phyloP scores from a whole-genome alignment of 805 yeast species.

The Nakazawaea ambrosiae region DNA sequence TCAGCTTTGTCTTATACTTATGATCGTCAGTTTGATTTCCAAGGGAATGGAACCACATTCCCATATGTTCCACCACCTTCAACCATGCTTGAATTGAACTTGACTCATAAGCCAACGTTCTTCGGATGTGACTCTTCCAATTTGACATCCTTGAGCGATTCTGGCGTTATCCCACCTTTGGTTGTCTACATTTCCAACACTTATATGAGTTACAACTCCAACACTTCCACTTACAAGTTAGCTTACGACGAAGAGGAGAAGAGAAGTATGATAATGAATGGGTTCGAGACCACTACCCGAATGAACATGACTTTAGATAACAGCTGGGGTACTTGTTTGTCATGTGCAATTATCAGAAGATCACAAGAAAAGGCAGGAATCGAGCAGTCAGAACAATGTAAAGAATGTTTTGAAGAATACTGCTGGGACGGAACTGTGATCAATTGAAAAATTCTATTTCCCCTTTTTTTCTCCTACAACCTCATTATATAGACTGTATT shows the following conservation, averaged over 20 bases:
- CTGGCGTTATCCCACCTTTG: constrained; percentile 38
- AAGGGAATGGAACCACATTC: constrained; percentile 16
- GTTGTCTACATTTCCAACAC: constrained; percentile 45
- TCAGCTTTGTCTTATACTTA: constrained; percentile 36
- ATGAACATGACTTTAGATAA: constrained; percentile 30
- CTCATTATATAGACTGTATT: no score
- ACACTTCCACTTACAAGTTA: constrained; percentile 53
- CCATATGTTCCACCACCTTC: constrained; percentile 29
- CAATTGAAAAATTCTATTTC: not conserved
- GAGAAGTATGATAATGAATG: constrained; percentile 39
- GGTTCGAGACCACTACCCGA: constrained; percentile 41
- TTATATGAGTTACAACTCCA: constrained; percentile 34
- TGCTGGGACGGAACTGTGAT: constrained; percentile 20
- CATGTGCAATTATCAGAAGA: constrained; percentile 50
- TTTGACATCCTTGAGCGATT: constrained; percentile 3
- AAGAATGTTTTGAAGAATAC: constrained; percentile 27
- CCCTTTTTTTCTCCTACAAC: not conserved
- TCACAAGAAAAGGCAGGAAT: constrained; percentile 33
- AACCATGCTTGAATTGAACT: constrained; percentile 15
- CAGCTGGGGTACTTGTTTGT: constrained; percentile 39
- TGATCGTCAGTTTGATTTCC: constrained; percentile 19
- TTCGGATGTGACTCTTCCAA: constrained; percentile 33
- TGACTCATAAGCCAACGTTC: constrained; percentile 28
- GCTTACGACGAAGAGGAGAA: constrained; percentile 39
- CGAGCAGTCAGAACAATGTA: constrained; percentile 17